Base-by-base conservation (phyloP, 2,329 filamentous ascomycete species). In the Cryphonectria naterciae region DNA sequence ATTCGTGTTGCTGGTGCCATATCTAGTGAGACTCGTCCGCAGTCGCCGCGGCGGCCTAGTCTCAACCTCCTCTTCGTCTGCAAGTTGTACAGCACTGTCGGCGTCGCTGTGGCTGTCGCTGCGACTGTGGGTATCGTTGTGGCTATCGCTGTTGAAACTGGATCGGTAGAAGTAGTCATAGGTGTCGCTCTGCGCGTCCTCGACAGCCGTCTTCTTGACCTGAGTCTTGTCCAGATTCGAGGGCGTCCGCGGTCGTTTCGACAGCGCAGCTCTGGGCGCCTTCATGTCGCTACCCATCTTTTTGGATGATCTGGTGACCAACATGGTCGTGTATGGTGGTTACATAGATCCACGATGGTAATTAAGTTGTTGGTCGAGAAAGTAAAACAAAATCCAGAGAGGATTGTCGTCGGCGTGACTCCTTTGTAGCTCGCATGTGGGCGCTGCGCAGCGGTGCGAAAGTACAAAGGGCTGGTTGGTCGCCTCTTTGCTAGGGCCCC, bases 331-430 rank as follows among this genome's bases (percentile, higher is more conserved):
- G 17, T 2, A 37, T 28, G 19, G 52, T 22, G 25, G 41, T 43
- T 46, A 19, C 4, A 49, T 35, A 46, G 25, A 11, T 49, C 43
- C n/a, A 15, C 56, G 19, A 4, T 19, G 25, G 35, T 11, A 10
- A 35, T 25, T 13, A 11, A 39, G 19, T 61, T 22, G 19, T 15
- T 39, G 1, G 19, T 25, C 4, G 35, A n/a, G 1, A 37, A n/a
- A 19, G n/a, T 1, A n/a, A 11, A 15, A 1, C 4, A n/a, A 22
- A 39, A 5, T 61, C 10, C 7, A n/a, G 35, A n/a, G 58, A 13
- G 22, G 5, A 2, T 39, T 61, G 17, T 39, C 1, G 41, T 35
- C 67, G 68, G 70, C 41, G 67, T 72, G 70, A 72, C 70, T 72
- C 70, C 62, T 58, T 58, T 58, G 54, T 39, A 22, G 19, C 19